Conservation (phyloP, 345 rosid species). For the Gossypium thurberi region DNA sequence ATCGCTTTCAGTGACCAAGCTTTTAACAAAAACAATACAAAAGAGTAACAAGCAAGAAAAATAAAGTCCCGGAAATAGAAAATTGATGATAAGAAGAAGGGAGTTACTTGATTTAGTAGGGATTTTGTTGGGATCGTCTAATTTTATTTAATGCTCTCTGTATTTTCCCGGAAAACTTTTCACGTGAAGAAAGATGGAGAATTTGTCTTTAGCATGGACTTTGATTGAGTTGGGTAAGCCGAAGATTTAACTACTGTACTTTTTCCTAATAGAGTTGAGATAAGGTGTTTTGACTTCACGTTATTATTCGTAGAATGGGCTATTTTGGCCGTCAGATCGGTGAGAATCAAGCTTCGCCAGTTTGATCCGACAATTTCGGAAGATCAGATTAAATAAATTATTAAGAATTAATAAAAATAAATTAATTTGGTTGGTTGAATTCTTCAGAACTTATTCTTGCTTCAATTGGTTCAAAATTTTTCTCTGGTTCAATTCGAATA, state of each 20-base stretch:
- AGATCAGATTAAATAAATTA: too few species aligned
- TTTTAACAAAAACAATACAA: neutral
- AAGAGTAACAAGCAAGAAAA: neutral
- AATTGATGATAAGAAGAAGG: neutral
- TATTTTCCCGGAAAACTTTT: slow-evolving; percentile 11
- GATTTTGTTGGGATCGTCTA: neutral
- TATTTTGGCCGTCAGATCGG: too few species aligned
- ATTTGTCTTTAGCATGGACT: slow-evolving; percentile 10
- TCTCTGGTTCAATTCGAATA: too few species aligned
- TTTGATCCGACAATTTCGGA: too few species aligned
- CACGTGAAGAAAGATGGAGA: slow-evolving; percentile 19
- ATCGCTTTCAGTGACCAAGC: neutral
- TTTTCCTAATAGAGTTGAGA: too few species aligned
- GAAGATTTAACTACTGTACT: neutral
- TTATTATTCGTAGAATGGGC: too few species aligned
- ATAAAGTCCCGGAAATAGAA: neutral
- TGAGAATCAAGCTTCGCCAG: too few species aligned
- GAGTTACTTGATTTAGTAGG: neutral
- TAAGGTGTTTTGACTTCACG: too few species aligned
- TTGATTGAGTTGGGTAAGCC: neutral
- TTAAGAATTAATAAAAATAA: too few species aligned
- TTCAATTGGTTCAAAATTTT: too few species aligned
- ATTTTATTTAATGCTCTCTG: neutral
- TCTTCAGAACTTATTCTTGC: too few species aligned
- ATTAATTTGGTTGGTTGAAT: too few species aligned